A percentile compares a stretch with the other conserved stretches of the same genome.
Conservation (phyloP, 108 stramenopile species). For the Fragilaria crotonensis region DNA sequence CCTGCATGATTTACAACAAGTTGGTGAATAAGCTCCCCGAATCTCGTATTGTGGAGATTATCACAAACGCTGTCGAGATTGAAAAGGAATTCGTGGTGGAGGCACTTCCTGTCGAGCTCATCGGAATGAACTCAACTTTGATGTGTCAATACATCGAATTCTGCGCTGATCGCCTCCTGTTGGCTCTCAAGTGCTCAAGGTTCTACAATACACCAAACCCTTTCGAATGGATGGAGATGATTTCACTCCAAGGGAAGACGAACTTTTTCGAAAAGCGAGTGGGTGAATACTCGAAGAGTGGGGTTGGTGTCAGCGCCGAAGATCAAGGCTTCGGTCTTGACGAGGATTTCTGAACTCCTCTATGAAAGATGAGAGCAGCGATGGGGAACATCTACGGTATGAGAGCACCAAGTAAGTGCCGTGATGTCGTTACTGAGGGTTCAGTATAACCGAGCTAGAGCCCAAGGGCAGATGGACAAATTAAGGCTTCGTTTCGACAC, state of each 20-base stretch:
- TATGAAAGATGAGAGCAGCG: no score
- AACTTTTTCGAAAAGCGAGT: conserved; percentile 98
- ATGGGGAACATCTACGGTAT: no score
- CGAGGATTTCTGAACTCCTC: conserved; percentile 94
- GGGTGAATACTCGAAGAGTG: conserved; percentile 92
- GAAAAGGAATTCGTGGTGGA: conserved; percentile 98
- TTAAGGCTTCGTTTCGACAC: no score
- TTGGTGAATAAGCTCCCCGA: conserved; percentile 74
- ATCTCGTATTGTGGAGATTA: conserved; percentile 71
- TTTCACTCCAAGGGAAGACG: conserved; percentile 96
- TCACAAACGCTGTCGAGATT: conserved; percentile 92
- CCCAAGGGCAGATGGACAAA: no score
- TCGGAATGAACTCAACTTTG: conserved; percentile 97
- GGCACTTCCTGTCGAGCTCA: conserved; percentile 97
- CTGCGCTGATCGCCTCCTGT: conserved; percentile 95
- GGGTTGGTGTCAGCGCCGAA: conserved; percentile 80
- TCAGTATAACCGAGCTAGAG: no score
- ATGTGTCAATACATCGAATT: conserved; percentile 99
- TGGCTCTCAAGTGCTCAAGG: conserved; percentile 79
- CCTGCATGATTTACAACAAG: conserved; percentile 88
- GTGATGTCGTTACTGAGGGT: no score
- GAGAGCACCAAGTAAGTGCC: no score
- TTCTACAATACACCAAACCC: conserved; percentile 89
- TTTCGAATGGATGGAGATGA: conserved; percentile 99
- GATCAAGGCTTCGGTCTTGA: conserved; percentile 85